These are phyloP conservation scores for Eragrostis curvula DNA, from an alignment of 176 grass and related monocot species.

Conservation along the genomic window DNA sequence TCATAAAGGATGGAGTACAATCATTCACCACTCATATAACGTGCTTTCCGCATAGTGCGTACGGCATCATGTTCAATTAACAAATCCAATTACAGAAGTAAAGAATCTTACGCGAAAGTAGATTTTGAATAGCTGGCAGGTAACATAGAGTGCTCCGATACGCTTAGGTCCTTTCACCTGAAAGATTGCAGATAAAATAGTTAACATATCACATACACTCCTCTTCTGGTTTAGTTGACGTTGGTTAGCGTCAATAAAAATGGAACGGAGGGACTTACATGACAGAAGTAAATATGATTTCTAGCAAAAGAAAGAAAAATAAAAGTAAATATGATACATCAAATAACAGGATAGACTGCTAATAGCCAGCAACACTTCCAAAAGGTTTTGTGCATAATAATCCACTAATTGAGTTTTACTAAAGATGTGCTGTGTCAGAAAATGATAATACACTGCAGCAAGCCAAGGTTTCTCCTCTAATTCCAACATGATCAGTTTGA, in stretches of 20 bases:
- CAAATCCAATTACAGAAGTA: slow-evolving; percentile 7
- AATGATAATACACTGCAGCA: background rate
- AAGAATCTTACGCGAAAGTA: slow-evolving; percentile 78
- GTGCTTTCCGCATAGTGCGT: background rate
- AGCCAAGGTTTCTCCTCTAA: slow-evolving; percentile 14
- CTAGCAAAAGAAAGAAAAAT: too few relatives aligned
- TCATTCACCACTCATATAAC: slow-evolving; percentile 3
- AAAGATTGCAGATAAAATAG: slow-evolving; percentile 35
- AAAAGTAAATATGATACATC: slow-evolving; percentile 18
- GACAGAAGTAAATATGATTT: too few relatives aligned
- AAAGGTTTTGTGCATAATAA: slow-evolving; percentile 13
- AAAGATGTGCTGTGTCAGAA: background rate
- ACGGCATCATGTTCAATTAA: background rate
- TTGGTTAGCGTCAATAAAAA: too few relatives aligned
- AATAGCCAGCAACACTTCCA: background rate
- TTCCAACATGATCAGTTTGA: slow-evolving; percentile 5
- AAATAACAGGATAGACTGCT: background rate
- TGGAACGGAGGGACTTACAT: too few relatives aligned
- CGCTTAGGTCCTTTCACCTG: slow-evolving; percentile 98
- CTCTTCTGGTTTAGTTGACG: too few relatives aligned
- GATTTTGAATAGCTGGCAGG: slow-evolving; percentile 97
- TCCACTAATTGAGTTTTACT: background rate
- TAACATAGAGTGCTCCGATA: slow-evolving; percentile 89
- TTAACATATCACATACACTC: slow-evolving; percentile 8
- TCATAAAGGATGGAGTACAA: too few relatives aligned